A percentile compares a stretch with the other conserved stretches of the same genome.
phyloP scores from a whole-genome alignment of 805 yeast species.

The Metschnikowia drakensbergensis region DNA sequence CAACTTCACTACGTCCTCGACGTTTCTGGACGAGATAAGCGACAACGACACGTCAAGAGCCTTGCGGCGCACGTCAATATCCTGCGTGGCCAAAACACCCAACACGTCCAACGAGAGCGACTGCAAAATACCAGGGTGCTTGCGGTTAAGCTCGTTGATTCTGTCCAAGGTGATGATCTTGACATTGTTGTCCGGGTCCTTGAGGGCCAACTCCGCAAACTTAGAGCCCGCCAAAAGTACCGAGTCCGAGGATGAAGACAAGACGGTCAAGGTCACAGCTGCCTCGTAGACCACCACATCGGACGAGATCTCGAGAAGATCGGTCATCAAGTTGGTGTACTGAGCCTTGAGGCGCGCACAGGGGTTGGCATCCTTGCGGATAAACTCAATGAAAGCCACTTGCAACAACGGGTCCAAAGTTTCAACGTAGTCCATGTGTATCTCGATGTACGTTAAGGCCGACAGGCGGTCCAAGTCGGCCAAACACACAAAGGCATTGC shows the following conservation, averaged over 20 bases:
- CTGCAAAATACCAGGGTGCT: constrained; percentile 78
- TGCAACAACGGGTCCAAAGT: constrained; percentile 79
- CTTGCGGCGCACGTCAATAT: constrained; percentile 83
- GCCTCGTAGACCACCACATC: constrained; percentile 86
- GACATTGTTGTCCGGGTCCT: constrained; percentile 93
- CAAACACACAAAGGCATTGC: constrained; percentile 90
- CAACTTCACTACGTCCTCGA: constrained; percentile 87
- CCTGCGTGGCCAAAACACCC: constrained; percentile 82
- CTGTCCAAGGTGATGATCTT: constrained; percentile 89
- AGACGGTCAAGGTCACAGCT: constrained; percentile 67
- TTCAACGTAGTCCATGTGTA: constrained; percentile 55
- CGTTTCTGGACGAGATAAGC: constrained; percentile 80
- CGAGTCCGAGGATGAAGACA: constrained; percentile 59
- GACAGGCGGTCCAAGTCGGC: constrained; percentile 79
- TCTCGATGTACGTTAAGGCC: constrained; percentile 78
- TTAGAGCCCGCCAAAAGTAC: constrained; percentile 78
- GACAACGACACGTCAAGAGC: constrained; percentile 82
- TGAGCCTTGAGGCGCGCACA: constrained; percentile 63
- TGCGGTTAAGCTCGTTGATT: constrained; percentile 67
- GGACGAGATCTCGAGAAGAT: constrained; percentile 65
- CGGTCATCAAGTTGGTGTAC: constrained; percentile 69
- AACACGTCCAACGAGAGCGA: constrained; percentile 82
- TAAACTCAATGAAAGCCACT: constrained; percentile 85
- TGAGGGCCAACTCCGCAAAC: constrained; percentile 82
- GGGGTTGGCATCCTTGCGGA: constrained; percentile 58